These are phyloP conservation scores for Tieghemiomyces parasiticus DNA, from an alignment of 192 early-diverging fungal species.

Conservation along the genomic window DNA sequence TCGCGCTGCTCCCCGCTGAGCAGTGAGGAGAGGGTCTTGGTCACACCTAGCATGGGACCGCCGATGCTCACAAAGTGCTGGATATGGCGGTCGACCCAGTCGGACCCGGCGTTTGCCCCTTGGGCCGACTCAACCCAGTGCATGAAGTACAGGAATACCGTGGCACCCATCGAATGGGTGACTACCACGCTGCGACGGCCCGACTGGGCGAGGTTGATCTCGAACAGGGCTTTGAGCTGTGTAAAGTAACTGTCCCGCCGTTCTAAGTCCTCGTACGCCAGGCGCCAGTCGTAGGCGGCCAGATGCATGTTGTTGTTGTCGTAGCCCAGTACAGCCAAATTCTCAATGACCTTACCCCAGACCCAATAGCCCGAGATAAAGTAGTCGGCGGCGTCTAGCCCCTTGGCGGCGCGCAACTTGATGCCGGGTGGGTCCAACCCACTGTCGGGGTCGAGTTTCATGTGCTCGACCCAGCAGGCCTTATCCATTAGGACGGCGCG, in stretches of 20 bases:
- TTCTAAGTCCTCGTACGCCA: constrained; percentile 64
- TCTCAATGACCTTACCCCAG: constrained; percentile 69
- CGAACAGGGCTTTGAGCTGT: constrained; percentile 52
- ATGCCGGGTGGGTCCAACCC: constrained; percentile 74
- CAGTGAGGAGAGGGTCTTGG: constrained; percentile 62
- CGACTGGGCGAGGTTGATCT: constrained; percentile 28
- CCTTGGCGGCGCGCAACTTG: constrained; percentile 72
- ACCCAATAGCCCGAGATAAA: constrained; percentile 87
- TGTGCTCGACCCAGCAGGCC: constrained; percentile 69
- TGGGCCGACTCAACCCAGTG: constrained; percentile 61
- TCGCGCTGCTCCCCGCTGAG: constrained; percentile 73
- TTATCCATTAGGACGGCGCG: constrained; percentile 72
- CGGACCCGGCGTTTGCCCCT: constrained; percentile 49
- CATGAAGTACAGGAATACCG: constrained; percentile 68
- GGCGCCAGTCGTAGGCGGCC: constrained; percentile 81
- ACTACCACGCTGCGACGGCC: constrained; percentile 39
- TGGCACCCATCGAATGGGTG: constrained; percentile 39
- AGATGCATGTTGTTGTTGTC: constrained; percentile 79
- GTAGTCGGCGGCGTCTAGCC: constrained; percentile 81
- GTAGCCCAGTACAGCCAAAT: constrained; percentile 69
- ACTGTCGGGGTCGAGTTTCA: constrained; percentile 64
- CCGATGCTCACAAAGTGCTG: constrained; percentile 72
- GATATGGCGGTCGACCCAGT: constrained; percentile 67
- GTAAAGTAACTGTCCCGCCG: constrained; percentile 71
- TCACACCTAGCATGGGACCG: constrained; percentile 71